A percentile compares a stretch with the other conserved stretches of the same genome.
Evolutionary conservation across 2,329 filamentous ascomycete species (phyloP).

Genomic region (Ophiocordyceps polyrhachis-furcata): DNA sequence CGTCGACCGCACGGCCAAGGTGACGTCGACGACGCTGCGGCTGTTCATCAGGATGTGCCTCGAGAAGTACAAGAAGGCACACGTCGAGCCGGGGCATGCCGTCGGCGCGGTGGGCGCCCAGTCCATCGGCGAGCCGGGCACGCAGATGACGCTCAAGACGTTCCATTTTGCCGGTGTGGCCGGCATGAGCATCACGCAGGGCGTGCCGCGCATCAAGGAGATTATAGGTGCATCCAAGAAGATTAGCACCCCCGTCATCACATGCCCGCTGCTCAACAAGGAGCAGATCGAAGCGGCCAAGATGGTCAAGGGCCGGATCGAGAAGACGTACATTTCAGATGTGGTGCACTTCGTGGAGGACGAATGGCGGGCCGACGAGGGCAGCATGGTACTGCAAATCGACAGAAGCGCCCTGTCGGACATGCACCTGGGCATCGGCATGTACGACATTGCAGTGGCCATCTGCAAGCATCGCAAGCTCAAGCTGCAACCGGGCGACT

Average conservation of each 20-base stretch:
- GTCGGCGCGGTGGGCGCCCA: slow-evolving; percentile 94
- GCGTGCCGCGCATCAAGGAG: slow-evolving; percentile 97
- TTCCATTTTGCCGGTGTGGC: slow-evolving; percentile 99
- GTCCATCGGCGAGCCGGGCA: slow-evolving; percentile 95
- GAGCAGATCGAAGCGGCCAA: slow-evolving; percentile 67
- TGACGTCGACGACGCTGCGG: slow-evolving; percentile 55
- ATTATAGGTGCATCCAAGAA: slow-evolving; percentile 96
- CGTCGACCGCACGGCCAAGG: slow-evolving; percentile 61
- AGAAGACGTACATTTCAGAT: slow-evolving; percentile 83
- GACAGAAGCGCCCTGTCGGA: slow-evolving; percentile 62
- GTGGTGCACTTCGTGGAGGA: slow-evolving; percentile 88
- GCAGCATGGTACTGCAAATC: slow-evolving; percentile 57
- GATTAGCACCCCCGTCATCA: slow-evolving; percentile 98
- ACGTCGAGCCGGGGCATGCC: slow-evolving; percentile 92
- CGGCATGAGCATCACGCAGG: slow-evolving; percentile 97
- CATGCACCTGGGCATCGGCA: slow-evolving; percentile 62
- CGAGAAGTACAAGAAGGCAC: slow-evolving; percentile 67
- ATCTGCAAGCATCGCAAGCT: slow-evolving; percentile 72
- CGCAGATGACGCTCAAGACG: slow-evolving; percentile 98
- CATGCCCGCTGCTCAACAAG: slow-evolving; percentile 65
- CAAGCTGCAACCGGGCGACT: slow-evolving; percentile 48
- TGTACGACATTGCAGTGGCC: slow-evolving; percentile 53
- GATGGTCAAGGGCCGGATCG: slow-evolving; percentile 68
- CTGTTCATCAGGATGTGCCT: slow-evolving; percentile 79
- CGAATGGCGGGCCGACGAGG: slow-evolving; percentile 89